phyloP scores from a whole-genome alignment of 106 monocot species.

The Platanthera guangdongensis region DNA sequence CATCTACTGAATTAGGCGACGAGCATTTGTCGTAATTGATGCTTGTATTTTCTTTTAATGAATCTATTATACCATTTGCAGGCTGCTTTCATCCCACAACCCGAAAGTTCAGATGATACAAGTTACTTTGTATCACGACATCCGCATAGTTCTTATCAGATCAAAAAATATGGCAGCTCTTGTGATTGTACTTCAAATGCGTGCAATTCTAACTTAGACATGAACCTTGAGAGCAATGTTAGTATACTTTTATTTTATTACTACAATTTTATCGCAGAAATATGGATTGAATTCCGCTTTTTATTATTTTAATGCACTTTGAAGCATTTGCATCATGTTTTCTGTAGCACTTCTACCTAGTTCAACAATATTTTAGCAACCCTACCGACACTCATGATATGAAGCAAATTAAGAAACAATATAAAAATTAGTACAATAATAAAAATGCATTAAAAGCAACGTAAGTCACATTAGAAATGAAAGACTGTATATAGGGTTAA shows the following conservation, averaged over 20 bases:
- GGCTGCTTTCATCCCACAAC: constrained; percentile 66
- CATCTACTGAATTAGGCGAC: not conserved
- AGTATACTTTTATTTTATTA: not conserved
- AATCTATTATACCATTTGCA: constrained; percentile 9
- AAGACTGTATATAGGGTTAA: too few species aligned
- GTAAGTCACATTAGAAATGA: too few species aligned
- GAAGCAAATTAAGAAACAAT: too few species aligned
- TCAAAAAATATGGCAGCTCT: constrained; percentile 20
- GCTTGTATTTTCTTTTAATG: not conserved
- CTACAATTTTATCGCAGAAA: not conserved
- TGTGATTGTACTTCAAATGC: constrained; percentile 30
- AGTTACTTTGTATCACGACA: constrained; percentile 60
- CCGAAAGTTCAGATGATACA: constrained; percentile 61
- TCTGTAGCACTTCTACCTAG: too few species aligned
- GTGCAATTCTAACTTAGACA: constrained; percentile 26
- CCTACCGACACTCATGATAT: too few species aligned
- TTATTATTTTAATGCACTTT: not conserved
- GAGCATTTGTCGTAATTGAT: not conserved
- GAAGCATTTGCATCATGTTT: not conserved
- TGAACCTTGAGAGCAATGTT: constrained; percentile 17
- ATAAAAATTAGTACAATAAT: too few species aligned
- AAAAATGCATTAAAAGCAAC: too few species aligned
- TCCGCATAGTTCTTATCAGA: constrained; percentile 16
- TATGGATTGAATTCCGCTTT: not conserved
- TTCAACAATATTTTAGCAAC: too few species aligned